Conservation (phyloP, 2,329 filamentous ascomycete genomes). For the Hymenoscyphus infarciens region DNA sequence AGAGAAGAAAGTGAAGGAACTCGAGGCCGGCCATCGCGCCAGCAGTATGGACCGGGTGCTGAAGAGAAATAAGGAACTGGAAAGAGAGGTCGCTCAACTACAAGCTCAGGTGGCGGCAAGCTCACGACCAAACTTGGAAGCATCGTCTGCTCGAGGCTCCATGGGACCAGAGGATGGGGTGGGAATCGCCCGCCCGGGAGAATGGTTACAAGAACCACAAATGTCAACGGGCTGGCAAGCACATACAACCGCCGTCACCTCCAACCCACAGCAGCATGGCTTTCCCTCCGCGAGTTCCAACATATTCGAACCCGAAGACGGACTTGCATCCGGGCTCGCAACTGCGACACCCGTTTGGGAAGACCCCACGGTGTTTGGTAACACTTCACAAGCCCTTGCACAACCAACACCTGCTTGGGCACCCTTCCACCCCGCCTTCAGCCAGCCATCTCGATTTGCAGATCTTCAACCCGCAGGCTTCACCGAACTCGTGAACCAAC, state of each 20-base stretch:
- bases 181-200: constrained; percentile 26
- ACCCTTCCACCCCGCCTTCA: constrained; percentile 30
- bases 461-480: constrained; percentile 26
- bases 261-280: constrained; percentile 13
- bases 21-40: constrained; percentile 27
- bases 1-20: constrained; percentile 33
- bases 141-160: constrained; percentile 10
- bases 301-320: not conserved
- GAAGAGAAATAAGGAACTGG: constrained; percentile 32
- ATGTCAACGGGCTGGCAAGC: constrained; percentile 15
- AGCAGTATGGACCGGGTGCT: constrained; percentile 44
- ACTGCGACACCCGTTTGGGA: constrained; percentile 29
- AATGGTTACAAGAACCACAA: constrained; percentile 25
- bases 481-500: constrained; percentile 26
- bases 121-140: constrained; percentile 8
- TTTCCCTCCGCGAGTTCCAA: constrained; percentile 16
- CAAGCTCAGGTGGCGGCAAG: constrained; percentile 26
- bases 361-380: constrained; percentile 24
- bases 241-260: constrained; percentile 18
- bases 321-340: not conserved
- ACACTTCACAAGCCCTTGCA: constrained; percentile 19
- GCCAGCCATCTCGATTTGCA: constrained; percentile 29
- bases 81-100: constrained; percentile 31
- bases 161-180: constrained; percentile 26
- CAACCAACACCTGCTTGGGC: constrained; percentile 27